phyloP scores from a whole-genome alignment of 345 rosid species.

The Eucalyptus polyanthemos region DNA sequence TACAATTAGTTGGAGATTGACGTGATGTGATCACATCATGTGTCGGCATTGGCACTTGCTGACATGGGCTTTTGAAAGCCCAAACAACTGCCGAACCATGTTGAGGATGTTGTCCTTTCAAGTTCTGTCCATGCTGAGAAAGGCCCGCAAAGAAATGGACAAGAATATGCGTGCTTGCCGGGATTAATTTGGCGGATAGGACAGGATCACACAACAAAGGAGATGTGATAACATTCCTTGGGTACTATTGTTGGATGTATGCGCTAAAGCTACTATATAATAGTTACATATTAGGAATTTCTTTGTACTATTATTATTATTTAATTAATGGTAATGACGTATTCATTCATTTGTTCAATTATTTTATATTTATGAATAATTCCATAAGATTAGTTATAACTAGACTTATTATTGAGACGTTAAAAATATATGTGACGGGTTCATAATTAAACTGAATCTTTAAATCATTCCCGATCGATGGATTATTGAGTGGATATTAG shows the following conservation, averaged over 20 bases:
- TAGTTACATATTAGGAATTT: no score
- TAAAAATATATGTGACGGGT: no score
- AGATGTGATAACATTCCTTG: background rate
- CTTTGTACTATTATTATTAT: no score
- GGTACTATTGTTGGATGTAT: background rate
- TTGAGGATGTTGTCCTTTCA: background rate
- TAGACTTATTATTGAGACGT: no score
- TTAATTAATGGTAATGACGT: no score
- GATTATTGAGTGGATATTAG: no score
- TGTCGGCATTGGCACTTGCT: background rate
- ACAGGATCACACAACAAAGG: background rate
- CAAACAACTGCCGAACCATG: background rate
- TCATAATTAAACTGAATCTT: no score
- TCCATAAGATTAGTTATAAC: no score
- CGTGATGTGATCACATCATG: background rate
- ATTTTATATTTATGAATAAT: no score
- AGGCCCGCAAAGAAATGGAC: background rate
- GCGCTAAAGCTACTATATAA: no score
- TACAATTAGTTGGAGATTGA: background rate
- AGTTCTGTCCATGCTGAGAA: background rate
- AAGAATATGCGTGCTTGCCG: background rate
- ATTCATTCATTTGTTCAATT: no score
- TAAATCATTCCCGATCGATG: no score
- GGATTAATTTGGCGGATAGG: background rate
- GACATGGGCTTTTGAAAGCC: background rate